These are phyloP conservation scores for Ophiostoma australiae DNA, from an alignment of 2,329 filamentous ascomycete genomes.

Conservation along the genomic window DNA sequence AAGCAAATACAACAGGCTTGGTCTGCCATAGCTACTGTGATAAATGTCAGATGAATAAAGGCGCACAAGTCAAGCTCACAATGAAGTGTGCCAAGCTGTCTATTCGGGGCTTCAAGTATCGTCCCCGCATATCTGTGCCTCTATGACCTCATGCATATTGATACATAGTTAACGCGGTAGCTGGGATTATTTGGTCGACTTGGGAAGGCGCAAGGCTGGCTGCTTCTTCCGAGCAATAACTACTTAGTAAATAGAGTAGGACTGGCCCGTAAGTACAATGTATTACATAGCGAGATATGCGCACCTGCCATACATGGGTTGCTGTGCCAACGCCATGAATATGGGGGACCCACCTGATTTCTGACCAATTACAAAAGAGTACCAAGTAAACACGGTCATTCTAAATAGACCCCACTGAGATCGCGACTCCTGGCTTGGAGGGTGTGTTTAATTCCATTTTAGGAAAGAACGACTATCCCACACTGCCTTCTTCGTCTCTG, in stretches of 20 bases:
- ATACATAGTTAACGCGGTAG: neutral
- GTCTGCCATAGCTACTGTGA: no score
- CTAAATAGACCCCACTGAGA: conserved; percentile 22
- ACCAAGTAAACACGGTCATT: conserved; percentile 25
- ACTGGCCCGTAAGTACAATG: neutral
- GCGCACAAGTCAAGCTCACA: neutral
- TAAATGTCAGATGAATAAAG: no score
- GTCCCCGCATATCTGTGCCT: neutral
- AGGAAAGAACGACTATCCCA: conserved; percentile 3
- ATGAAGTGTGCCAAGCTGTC: neutral
- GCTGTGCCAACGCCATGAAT: conserved; percentile 23
- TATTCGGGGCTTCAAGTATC: neutral
- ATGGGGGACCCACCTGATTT: neutral
- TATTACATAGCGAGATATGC: neutral
- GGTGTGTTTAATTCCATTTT: conserved; percentile 5
- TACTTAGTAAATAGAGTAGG: no score
- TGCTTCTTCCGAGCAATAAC: neutral
- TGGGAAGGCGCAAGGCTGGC: conserved; percentile 1
- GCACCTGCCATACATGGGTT: conserved; percentile 17
- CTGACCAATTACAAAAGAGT: conserved; percentile 9
- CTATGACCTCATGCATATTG: conserved; percentile 3
- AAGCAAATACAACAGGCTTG: neutral
- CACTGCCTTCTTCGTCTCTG: neutral
- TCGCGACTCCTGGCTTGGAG: conserved; percentile 23
- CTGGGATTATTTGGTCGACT: neutral